phyloP scores from a whole-genome alignment of 2,329 filamentous ascomycete genomes.

The Magnaporthiopsis poae region DNA sequence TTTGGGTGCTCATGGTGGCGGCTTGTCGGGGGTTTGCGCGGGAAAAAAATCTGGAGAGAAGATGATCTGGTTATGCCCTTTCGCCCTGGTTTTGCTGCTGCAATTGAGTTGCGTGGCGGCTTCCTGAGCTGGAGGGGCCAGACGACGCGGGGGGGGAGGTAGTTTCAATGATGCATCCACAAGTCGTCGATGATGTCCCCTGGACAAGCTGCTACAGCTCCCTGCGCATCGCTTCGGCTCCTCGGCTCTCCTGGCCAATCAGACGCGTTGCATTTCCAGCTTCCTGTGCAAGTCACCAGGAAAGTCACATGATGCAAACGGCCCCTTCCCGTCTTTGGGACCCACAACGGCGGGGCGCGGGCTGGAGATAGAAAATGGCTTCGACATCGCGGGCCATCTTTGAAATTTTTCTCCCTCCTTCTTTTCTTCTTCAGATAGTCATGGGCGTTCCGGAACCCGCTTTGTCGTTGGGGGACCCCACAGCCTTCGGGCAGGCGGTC shows the following conservation, averaged over 20 bases:
- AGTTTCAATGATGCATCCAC: conserved; percentile 11
- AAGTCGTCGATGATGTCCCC: background rate
- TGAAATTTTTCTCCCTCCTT: conserved; percentile 13
- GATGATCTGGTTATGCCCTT: background rate
- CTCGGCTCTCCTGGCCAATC: conserved; percentile 37
- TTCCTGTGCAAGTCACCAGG: conserved; percentile 14
- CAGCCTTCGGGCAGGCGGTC: conserved; percentile 4
- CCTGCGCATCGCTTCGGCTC: conserved; percentile 23
- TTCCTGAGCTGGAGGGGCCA: background rate
- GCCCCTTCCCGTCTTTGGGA: background rate
- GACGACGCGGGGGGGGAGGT: background rate
- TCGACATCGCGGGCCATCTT: background rate
- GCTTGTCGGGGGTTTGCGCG: conserved; percentile 8
- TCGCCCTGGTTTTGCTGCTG: conserved; percentile 10
- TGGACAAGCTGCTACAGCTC: background rate
- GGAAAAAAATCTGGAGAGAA: too few species aligned
- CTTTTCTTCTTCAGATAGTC: conserved; percentile 39
- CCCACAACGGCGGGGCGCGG: background rate
- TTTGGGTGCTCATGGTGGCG: conserved; percentile 44
- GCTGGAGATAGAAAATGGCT: background rate
- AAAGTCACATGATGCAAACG: conserved; percentile 15
- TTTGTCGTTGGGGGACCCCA: conserved; percentile 16
- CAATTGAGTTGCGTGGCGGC: conserved; percentile 9
- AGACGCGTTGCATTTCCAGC: conserved; percentile 13
- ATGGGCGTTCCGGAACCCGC: conserved; percentile 31